A percentile compares a stretch with the other conserved stretches of the same genome.
These are phyloP conservation scores for Capronia epimyces DNA, from an alignment of 2,329 filamentous ascomycete species.

Conservation along the genomic window DNA sequence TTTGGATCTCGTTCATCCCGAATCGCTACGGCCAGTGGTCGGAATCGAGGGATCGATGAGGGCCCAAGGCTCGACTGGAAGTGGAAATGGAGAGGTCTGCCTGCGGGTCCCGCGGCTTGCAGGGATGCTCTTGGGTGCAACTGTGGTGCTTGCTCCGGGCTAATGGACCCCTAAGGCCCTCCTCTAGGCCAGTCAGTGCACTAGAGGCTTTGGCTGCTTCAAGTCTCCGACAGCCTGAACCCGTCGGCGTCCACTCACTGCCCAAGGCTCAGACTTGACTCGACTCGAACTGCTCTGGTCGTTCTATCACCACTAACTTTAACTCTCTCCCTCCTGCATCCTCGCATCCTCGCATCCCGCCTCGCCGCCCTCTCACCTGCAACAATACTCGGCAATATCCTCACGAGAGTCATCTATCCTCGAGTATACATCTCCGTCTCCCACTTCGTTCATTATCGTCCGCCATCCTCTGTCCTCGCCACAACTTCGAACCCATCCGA, in stretches of 20 bases:
- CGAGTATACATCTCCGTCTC: neutral
- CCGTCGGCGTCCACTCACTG: neutral
- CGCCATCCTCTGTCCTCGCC: neutral
- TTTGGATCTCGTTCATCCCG: neutral
- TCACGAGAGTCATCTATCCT: neutral
- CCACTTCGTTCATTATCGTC: constrained; percentile 4
- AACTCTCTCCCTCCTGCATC: neutral
- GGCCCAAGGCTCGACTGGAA: neutral
- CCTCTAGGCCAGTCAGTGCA: neutral
- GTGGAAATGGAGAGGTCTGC: neutral
- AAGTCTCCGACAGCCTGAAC: neutral
- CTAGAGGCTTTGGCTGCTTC: neutral
- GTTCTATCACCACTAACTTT: constrained; percentile 2
- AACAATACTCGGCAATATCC: constrained; percentile 1
- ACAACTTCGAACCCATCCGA: constrained; percentile 2
- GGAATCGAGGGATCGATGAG: neutral
- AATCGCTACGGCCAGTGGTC: neutral
- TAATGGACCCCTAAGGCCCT: neutral
- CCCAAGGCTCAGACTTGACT: neutral
- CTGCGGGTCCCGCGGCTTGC: neutral
- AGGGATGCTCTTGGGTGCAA: neutral
- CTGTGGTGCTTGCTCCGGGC: constrained; percentile 1
- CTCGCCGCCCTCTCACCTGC: neutral
- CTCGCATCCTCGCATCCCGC: neutral
- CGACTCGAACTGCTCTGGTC: neutral